phyloP scores from a whole-genome alignment of 805 yeast genomes.

The Wickerhamiella australiensis region DNA sequence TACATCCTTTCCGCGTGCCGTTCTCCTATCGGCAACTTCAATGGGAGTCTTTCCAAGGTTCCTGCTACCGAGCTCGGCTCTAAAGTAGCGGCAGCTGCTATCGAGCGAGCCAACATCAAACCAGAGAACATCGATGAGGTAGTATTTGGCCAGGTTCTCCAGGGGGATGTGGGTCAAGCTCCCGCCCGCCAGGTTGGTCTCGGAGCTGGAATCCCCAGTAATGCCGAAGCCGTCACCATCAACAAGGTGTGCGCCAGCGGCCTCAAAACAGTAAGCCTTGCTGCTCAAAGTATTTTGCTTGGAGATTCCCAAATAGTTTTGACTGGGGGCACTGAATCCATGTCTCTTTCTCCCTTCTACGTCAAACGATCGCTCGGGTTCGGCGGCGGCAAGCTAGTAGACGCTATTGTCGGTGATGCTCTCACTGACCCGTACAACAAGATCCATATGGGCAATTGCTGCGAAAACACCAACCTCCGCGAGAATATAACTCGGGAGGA shows the following conservation, averaged over 20 bases:
- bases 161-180: conserved; percentile 88
- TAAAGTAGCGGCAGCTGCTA: conserved; percentile 42
- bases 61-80: conserved; percentile 13
- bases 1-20: conserved; percentile 82
- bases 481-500: conserved; percentile 62
- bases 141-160: conserved; percentile 79
- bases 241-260: conserved; percentile 97
- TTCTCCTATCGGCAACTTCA: conserved; percentile 92
- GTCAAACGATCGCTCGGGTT: conserved; percentile 53
- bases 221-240: conserved; percentile 74
- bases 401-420: conserved; percentile 65
- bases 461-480: conserved; percentile 85
- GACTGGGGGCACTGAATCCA: conserved; percentile 94
- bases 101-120: conserved; percentile 61
- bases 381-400: conserved; percentile 44
- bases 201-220: conserved; percentile 70
- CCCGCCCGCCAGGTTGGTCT: conserved; percentile 96
- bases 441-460: conserved; percentile 86
- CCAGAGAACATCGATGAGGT: conserved; percentile 63
- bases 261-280: conserved; percentile 74
- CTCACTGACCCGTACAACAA: conserved; percentile 77
- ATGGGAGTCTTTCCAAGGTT: conserved; percentile 61
- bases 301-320: conserved; percentile 80
- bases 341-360: conserved; percentile 90
- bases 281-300: conserved; percentile 72